A percentile compares a stretch with the other conserved stretches of the same genome.
These are phyloP conservation scores for Saccharomycopsis sp. DNA, from an alignment of 805 yeast genomes.

Conservation along the genomic window DNA sequence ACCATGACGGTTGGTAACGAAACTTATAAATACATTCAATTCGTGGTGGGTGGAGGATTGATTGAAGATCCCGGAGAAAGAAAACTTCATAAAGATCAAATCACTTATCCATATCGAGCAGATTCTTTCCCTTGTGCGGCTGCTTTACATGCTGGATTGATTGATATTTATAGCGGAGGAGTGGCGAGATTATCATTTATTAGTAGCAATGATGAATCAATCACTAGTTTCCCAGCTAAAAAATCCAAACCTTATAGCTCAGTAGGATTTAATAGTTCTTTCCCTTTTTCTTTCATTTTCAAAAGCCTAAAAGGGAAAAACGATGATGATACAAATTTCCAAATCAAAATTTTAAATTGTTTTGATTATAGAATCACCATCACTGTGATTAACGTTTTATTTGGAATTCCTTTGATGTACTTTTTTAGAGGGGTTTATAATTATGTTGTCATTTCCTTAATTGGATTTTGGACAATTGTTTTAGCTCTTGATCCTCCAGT, in stretches of 20 bases:
- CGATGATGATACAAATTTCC: background rate
- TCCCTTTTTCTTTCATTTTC: conserved; percentile 65
- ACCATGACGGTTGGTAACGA: conserved; percentile 64
- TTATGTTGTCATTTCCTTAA: conserved; percentile 50
- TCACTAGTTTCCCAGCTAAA: conserved; percentile 32
- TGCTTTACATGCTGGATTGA: conserved; percentile 75
- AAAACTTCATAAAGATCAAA: conserved; percentile 17
- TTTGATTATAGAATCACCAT: conserved; percentile 57
- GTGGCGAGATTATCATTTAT: conserved; percentile 52
- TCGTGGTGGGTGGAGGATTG: conserved; percentile 68
- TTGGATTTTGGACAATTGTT: conserved; percentile 78
- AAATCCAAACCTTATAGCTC: conserved; percentile 33
- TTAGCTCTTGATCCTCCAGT: conserved; percentile 75
- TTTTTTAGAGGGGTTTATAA: conserved; percentile 36
- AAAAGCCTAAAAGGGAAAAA: conserved; percentile 20
- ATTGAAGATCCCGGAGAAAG: conserved; percentile 16
- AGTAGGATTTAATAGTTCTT: conserved; percentile 55
- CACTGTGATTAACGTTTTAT: conserved; percentile 43
- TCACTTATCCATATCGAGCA: conserved; percentile 64
- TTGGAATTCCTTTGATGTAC: conserved; percentile 55
- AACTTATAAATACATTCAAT: conserved; percentile 59
- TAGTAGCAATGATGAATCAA: conserved; percentile 35
- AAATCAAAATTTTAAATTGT: conserved; percentile 38
- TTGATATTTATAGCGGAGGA: conserved; percentile 71
- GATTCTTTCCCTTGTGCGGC: conserved; percentile 89